Percentiles rank a stretch among this genome's conserved stretches.
Conservation (phyloP, 1,139 yeast genomes). For the Zygosaccharomyces pseudobailii region DNA sequence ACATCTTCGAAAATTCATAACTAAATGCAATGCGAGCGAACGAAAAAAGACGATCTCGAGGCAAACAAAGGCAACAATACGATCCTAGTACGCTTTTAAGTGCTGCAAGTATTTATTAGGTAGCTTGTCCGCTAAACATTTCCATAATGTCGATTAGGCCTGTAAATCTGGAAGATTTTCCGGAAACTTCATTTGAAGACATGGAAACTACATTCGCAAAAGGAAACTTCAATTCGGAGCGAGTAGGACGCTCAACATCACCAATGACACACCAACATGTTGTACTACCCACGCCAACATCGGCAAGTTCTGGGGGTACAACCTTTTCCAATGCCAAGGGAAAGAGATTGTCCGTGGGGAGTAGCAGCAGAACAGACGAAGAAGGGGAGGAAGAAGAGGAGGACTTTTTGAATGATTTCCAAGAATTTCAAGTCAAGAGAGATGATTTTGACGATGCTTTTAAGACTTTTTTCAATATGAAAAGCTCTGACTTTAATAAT, state of each 20-base stretch:
- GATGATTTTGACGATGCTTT: constrained; percentile 27
- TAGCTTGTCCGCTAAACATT: background rate
- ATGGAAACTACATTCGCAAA: constrained; percentile 27
- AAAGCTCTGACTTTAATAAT: constrained; percentile 1
- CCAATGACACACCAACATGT: constrained; percentile 5
- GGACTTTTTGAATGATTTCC: constrained; percentile 28
- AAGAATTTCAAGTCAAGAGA: constrained; percentile 26
- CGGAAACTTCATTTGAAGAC: constrained; percentile 33
- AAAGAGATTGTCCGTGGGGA: constrained; percentile 10
- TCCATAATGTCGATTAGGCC: constrained; percentile 23
- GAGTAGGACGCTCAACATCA: constrained; percentile 4
- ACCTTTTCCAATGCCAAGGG: constrained; percentile 22
- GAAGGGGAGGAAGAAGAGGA: constrained; percentile 20
- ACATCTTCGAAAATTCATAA: background rate
- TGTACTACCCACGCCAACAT: constrained; percentile 22
- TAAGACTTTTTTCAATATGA: constrained; percentile 17
- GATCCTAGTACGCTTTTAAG: background rate
- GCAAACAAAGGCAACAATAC: background rate
- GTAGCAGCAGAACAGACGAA: constrained; percentile 20
- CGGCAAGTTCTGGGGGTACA: constrained; percentile 31
- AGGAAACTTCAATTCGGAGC: constrained; percentile 7
- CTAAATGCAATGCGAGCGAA: background rate
- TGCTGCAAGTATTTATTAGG: background rate
- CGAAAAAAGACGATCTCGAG: background rate
- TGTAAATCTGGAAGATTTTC: constrained; percentile 15